A percentile compares a stretch with the other conserved stretches of the same genome.
Evolutionary conservation across 768 basidiomycete genomes (phyloP).

Genomic region (Hygrocybe coccinea): DNA sequence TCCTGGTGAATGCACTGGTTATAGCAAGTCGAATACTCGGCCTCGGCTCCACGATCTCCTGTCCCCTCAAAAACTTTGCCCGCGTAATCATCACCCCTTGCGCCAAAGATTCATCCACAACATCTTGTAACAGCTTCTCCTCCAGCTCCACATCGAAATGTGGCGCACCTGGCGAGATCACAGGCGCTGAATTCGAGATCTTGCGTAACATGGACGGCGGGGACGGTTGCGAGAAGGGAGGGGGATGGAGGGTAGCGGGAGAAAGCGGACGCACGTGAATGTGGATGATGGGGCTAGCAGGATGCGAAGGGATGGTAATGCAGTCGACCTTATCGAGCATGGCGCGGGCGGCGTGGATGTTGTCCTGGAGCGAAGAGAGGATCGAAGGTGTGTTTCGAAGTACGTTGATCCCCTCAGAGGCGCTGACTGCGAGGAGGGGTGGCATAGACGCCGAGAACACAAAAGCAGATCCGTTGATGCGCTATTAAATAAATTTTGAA

Average conservation of each 20-base stretch:
- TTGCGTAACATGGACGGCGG: constrained; percentile 25
- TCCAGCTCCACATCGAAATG: constrained; percentile 59
- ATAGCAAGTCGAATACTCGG: constrained; percentile 86
- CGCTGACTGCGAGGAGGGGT: constrained; percentile 80
- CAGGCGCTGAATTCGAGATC: constrained; percentile 46
- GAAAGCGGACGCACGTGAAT: constrained; percentile 50
- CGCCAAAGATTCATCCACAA: constrained; percentile 79
- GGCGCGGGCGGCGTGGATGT: constrained; percentile 69
- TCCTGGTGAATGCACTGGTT: constrained; percentile 72
- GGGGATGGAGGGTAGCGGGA: constrained; percentile 25
- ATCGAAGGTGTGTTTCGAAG: constrained; percentile 72
- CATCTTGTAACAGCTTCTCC: constrained; percentile 80
- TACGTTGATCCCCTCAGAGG: constrained; percentile 79
- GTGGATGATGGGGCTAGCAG: constrained; percentile 84
- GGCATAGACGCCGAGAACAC: constrained; percentile 97
- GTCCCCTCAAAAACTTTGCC: constrained; percentile 73
- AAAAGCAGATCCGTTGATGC: constrained; percentile 92
- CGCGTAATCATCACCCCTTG: constrained; percentile 86
- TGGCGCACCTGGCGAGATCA: constrained; percentile 42
- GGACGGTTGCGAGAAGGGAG: constrained; percentile 16
- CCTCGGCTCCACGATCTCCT: constrained; percentile 76
- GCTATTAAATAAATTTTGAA: constrained; percentile 40
- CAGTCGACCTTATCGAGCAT: constrained; percentile 77
- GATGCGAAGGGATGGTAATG: constrained; percentile 81
- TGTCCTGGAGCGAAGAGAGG: constrained; percentile 73